These are phyloP conservation scores for Halophytophthora polymorphica DNA, from an alignment of 352 stramenopile genomes.

Conservation along the genomic window DNA sequence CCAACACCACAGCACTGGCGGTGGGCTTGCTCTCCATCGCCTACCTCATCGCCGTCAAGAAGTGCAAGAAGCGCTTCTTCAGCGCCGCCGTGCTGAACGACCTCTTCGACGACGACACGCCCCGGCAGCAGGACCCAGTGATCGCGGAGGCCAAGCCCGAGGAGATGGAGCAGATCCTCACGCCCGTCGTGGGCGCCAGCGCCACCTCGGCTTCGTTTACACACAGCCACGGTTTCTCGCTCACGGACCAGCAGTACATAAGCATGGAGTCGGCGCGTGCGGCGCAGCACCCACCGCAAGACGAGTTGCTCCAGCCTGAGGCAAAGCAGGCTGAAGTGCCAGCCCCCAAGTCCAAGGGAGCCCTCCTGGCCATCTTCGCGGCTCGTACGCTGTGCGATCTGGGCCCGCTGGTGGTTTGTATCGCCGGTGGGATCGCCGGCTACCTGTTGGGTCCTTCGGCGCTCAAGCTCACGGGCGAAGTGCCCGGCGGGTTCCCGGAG, in stretches of 20 bases:
- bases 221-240: constrained; percentile 12
- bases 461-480: constrained; percentile 64
- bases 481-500: constrained; percentile 67
- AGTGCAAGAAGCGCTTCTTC: constrained; percentile 39
- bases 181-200: constrained; percentile 1
- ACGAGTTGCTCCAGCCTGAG: background rate
- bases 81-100: constrained; percentile 8
- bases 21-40: constrained; percentile 55
- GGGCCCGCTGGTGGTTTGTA: constrained; percentile 69
- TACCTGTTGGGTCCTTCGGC: constrained; percentile 21
- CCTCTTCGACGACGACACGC: constrained; percentile 10
- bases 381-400: constrained; percentile 40
- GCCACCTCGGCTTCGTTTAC: constrained; percentile 16
- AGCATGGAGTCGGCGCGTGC: constrained; percentile 18
- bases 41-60: constrained; percentile 47
- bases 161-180: too few species aligned
- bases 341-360: constrained; percentile 40
- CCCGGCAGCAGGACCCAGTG: background rate
- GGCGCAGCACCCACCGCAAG: background rate
- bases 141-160: too few species aligned
- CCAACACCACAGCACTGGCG: constrained; percentile 65
- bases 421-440: constrained; percentile 55
- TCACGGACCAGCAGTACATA: constrained; percentile 50
- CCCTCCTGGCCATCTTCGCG: constrained; percentile 36
- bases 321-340: constrained; percentile 27